Conservation (phyloP, 2,329 filamentous ascomycete genomes). For the Blastomyces parvus region DNA sequence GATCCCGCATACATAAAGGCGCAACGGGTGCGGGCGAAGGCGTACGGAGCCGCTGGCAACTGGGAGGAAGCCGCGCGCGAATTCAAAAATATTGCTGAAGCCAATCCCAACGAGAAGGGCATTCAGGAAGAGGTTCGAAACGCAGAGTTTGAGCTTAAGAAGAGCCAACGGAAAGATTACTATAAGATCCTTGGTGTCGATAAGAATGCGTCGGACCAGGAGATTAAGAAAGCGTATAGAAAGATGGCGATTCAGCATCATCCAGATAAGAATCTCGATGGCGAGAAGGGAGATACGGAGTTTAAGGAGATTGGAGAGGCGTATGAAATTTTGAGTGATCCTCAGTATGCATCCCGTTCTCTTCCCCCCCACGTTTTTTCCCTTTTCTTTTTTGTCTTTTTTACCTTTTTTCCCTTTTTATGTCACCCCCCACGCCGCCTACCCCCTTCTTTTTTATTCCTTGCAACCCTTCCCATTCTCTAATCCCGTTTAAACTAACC, state of each 20-base stretch:
- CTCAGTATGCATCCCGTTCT: slow-evolving; percentile 56
- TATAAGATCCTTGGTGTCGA: slow-evolving; percentile 91
- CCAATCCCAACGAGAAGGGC: slow-evolving; percentile 69
- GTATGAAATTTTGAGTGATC: slow-evolving; percentile 88
- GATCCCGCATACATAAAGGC: slow-evolving; percentile 84
- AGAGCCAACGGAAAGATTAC: slow-evolving; percentile 94
- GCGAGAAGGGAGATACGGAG: slow-evolving; percentile 69
- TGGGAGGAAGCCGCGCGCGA: slow-evolving; percentile 91
- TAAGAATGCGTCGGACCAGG: slow-evolving; percentile 71
- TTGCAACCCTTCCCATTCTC: neutral
- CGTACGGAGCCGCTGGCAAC: slow-evolving; percentile 69
- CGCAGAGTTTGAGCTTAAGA: slow-evolving; percentile 93
- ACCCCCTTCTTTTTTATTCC: neutral
- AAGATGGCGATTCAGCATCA: slow-evolving; percentile 91
- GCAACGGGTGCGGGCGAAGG: slow-evolving; percentile 87
- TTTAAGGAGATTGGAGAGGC: slow-evolving; percentile 99
- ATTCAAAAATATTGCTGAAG: slow-evolving; percentile 75
- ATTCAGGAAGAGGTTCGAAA: slow-evolving; percentile 77
- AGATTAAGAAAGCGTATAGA: slow-evolving; percentile 95
- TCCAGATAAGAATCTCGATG: slow-evolving; percentile 87
- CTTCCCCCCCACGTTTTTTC: neutral
- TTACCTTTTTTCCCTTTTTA: slow-evolving; percentile 12
- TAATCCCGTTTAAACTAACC: neutral
- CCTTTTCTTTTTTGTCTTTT: slow-evolving; percentile 8
- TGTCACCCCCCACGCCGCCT: neutral